Base-by-base conservation (phyloP, 2,329 filamentous ascomycete species). In the Venturia pyrina region DNA sequence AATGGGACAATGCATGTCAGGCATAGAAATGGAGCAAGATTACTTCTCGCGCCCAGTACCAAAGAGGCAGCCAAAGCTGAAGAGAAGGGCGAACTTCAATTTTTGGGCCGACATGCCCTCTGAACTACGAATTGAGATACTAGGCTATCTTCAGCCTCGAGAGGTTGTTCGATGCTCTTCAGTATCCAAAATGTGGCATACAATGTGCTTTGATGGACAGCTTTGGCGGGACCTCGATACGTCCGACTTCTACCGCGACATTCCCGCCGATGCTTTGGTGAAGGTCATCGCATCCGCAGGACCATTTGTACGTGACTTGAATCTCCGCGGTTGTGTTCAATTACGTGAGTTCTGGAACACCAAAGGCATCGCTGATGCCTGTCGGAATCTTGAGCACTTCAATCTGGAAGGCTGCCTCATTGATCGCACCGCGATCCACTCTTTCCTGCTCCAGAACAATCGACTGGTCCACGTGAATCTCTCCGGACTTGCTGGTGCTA, bases 151-250 rank as follows among this genome's bases (percentile, higher is more conserved):
- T 24, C 81, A 82, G 37, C 92, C 93, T 0, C 91, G 87, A 72
- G 88, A 98, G 73, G 84, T 98, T 43, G 86, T 97, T 13, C 85
- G 87, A 67, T 85, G 85, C 66, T 96, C 93, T 0, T 80, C 85
- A 21, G 89, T 95, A 24, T 93, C 87, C 73, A 91, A 87, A 75
- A 78, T 83, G 6, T 97, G 95, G 81, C 82, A 96, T 75, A 82
- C 83, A 61, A 87, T 90, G 77, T 97, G 93, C 77, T 96, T 93
- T 71, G 93, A 99, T 75, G 95, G 95, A 1, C 95, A 99, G 77
- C 79, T 98, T 19, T 99, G 95, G 95, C 87, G 87, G 3, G 86
- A 84, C 53, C 83, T 98, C 62, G 92, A 98, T 65, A 79, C 90
- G 1, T 88, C 91, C 8, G 87, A 90, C 62, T 98, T 93, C 76